phyloP scores from a whole-genome alignment of 805 yeast genomes.

The Candida berthetii region DNA sequence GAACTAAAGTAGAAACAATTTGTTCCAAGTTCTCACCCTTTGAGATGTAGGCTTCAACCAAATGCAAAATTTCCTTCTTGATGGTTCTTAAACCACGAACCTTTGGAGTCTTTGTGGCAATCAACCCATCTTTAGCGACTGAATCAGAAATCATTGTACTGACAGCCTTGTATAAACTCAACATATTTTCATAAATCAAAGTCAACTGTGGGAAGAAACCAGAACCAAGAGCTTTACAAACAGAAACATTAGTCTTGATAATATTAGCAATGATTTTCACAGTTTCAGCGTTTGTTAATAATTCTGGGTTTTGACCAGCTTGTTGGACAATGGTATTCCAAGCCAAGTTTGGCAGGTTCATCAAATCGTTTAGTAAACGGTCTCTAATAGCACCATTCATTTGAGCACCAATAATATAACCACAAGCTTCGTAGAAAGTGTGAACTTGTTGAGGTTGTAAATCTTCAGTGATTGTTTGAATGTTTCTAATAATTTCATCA shows the following conservation, averaged over 20 bases:
- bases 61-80: slow-evolving; percentile 85
- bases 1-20: slow-evolving; percentile 74
- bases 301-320: slow-evolving; percentile 76
- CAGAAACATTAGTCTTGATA: slow-evolving; percentile 92
- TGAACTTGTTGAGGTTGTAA: slow-evolving; percentile 97
- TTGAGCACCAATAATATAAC: slow-evolving; percentile 87
- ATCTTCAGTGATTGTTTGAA: slow-evolving; percentile 84
- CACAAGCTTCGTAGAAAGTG: slow-evolving; percentile 97
- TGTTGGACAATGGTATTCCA: slow-evolving; percentile 88
- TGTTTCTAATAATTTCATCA: slow-evolving; percentile 78
- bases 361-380: slow-evolving; percentile 65
- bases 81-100: slow-evolving; percentile 94
- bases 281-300: slow-evolving; percentile 72
- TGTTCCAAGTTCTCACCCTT: slow-evolving; percentile 81
- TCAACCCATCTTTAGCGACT: slow-evolving; percentile 73
- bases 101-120: slow-evolving; percentile 92
- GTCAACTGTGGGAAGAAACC: slow-evolving; percentile 87
- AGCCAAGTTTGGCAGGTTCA: slow-evolving; percentile 90
- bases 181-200: slow-evolving; percentile 80
- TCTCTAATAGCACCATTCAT: slow-evolving; percentile 63
- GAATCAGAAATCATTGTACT: slow-evolving; percentile 77
- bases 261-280: slow-evolving; percentile 91
- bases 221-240: slow-evolving; percentile 91
- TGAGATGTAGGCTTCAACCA: slow-evolving; percentile 83
- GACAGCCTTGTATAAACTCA: slow-evolving; percentile 83